These are phyloP conservation scores for Meripilus lineatus DNA, from an alignment of 1,284 basidiomycete genomes.

Conservation along the genomic window DNA sequence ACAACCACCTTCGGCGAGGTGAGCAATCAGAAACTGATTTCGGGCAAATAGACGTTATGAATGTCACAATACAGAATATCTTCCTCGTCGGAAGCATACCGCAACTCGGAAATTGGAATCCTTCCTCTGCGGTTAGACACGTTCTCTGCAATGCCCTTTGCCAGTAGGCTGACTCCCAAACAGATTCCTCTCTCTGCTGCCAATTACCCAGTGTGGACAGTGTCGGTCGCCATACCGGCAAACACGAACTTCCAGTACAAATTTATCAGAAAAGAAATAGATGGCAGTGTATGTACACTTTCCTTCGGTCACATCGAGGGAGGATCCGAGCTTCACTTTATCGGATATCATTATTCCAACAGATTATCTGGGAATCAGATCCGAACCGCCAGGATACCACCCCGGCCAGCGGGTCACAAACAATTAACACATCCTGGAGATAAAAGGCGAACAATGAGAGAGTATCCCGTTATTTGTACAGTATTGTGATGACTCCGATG, in stretches of 20 bases:
- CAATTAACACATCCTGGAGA: conserved; percentile 19
- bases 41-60: no score
- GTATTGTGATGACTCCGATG: no score
- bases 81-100: conserved; percentile 53
- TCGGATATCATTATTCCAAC: no score
- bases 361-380: conserved; percentile 52
- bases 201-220: conserved; percentile 53
- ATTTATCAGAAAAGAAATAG: conserved; percentile 51
- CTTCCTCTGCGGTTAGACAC: conserved; percentile 39
- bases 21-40: conserved; percentile 12
- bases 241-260: conserved; percentile 53
- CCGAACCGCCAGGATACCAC: conserved; percentile 47
- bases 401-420: conserved; percentile 33
- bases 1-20: conserved; percentile 56
- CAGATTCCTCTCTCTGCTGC: conserved; percentile 52
- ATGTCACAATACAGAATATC: conserved; percentile 46
- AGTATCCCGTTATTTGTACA: no score
- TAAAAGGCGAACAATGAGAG: no score
- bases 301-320: no score
- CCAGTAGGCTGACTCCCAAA: neutral
- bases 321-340: no score
- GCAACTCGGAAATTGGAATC: conserved; percentile 48
- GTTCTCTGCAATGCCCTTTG: conserved; percentile 1
- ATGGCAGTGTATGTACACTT: conserved; percentile 44
- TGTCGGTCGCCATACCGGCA: conserved; percentile 43